Base-by-base conservation (phyloP, 345 rosid species). In the Arabidopsis suecica region DNA sequence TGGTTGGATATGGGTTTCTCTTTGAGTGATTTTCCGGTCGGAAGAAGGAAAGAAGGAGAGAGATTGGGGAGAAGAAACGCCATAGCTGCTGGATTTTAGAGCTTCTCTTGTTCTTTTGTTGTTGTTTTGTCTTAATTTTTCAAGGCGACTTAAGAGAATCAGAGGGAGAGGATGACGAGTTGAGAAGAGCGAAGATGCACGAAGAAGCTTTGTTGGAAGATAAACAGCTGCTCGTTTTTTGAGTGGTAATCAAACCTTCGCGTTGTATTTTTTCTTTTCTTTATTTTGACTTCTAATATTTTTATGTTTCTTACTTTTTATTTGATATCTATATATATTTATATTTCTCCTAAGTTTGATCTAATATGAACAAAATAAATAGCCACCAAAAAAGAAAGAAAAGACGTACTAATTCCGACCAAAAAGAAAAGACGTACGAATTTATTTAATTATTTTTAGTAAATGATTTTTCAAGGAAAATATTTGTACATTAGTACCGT, bases 31-130 rank as follows among this genome's bases (percentile, higher is more conserved):
- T 85, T 78, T 75, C 77, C 84, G 53, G 87, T 48, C 68, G 55
- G 88, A 58, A 82, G 82, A 28, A 91, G 89, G 28, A 84, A 78
- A 11, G 84, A 72, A 59, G 87, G 86, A 47, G 93, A 91, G 55
- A 91, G 86, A 65, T 91, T 89, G 5, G 96, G 83, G 8, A 89
- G 84, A 66, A 89, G 88, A 85, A 91, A 89, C 80, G 96, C 91
- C 97, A 93, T 91, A 20, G 55, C 64, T 50, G 51, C 45, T 69
- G 13, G 18, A 9, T 45, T n/a, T 44, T 48, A 6, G 50, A 42
- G 69, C 48, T 48, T 25, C 71, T 50, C 2, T 38, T 49, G 4
- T 20, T 28, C 18, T 16, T 16, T 16, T 16, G 18, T 16, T 16
- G 18, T 5, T 53, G 0, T 20, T 62, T 61, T 5, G 6, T 30